phyloP scores from a whole-genome alignment of 345 rosid genomes.

The Balakata baccata region DNA sequence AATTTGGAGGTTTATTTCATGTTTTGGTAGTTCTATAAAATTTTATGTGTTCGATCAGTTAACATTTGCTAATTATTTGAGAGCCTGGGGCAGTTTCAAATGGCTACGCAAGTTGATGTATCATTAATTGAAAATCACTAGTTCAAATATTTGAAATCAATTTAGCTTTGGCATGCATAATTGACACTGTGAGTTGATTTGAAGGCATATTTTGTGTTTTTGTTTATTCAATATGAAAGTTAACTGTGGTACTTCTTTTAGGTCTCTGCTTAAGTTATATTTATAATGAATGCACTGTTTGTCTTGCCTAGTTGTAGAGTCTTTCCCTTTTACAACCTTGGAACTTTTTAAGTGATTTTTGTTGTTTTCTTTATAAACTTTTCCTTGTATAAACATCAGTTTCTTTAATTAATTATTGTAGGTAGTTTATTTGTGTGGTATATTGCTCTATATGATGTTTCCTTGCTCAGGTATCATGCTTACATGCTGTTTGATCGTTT shows the following conservation, averaged over 20 bases:
- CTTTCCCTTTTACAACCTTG: background rate
- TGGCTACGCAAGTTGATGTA: background rate
- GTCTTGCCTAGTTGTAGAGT: background rate
- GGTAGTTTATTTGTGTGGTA: background rate
- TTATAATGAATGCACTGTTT: background rate
- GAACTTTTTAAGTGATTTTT: background rate
- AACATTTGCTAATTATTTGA: background rate
- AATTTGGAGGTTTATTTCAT: background rate
- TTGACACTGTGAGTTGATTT: background rate
- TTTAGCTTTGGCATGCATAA: background rate
- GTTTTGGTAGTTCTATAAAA: background rate
- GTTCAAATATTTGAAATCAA: background rate
- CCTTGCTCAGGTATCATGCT: slow-evolving; percentile 77
- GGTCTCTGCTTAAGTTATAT: background rate
- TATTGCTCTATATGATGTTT: background rate
- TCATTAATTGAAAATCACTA: background rate
- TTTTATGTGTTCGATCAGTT: background rate
- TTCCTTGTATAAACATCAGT: background rate
- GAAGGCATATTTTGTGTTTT: background rate
- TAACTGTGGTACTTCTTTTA: background rate
- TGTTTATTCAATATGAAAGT: background rate
- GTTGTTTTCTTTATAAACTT: no score
- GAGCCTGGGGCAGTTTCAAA: background rate
- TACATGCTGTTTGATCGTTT: slow-evolving; percentile 71
- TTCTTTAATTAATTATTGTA: background rate